Conservation (phyloP, 1,139 yeast genomes). For the Yamadazyma trypodendri region DNA sequence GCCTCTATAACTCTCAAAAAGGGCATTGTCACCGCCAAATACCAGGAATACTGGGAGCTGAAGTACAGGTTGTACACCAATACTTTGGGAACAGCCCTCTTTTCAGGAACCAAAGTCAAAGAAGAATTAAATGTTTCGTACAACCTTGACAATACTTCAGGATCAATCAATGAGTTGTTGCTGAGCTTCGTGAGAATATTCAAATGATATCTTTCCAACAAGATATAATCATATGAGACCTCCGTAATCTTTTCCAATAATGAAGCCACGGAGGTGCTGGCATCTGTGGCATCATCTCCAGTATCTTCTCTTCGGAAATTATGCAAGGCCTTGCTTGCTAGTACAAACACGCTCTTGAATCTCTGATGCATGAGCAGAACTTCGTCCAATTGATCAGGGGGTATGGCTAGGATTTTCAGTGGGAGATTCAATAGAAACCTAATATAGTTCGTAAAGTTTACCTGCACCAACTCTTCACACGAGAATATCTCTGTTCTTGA, state of each 20-base stretch:
- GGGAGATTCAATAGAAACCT: conserved; percentile 38
- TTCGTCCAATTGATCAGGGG: conserved; percentile 19
- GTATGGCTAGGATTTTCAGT: conserved; percentile 12
- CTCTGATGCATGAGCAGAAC: conserved; percentile 28
- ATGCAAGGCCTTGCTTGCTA: conserved; percentile 27
- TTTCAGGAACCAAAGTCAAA: conserved; percentile 7
- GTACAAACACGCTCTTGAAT: conserved; percentile 26
- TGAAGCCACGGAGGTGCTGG: conserved; percentile 18
- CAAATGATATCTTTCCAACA: conserved; percentile 42
- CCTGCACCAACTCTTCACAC: conserved; percentile 40
- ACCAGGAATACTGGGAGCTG: conserved; percentile 42
- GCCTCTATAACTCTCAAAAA: conserved; percentile 37
- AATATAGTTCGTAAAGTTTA: conserved; percentile 40
- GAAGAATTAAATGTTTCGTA: conserved; percentile 22
- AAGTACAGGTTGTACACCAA: conserved; percentile 34
- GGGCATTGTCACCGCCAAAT: conserved; percentile 35
- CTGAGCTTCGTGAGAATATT: conserved; percentile 38
- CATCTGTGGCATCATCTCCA: conserved; percentile 24
- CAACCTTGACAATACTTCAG: conserved; percentile 21
- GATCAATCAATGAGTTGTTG: conserved; percentile 33
- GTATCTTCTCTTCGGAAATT: conserved; percentile 29
- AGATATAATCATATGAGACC: conserved; percentile 40
- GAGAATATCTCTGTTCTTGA: conserved; percentile 17
- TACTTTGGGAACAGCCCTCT: conserved; percentile 26
- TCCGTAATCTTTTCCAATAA: conserved; percentile 35